These are phyloP conservation scores for Gracilaria domingensis DNA, from an alignment of 23 red algal species.

Conservation along the genomic window DNA sequence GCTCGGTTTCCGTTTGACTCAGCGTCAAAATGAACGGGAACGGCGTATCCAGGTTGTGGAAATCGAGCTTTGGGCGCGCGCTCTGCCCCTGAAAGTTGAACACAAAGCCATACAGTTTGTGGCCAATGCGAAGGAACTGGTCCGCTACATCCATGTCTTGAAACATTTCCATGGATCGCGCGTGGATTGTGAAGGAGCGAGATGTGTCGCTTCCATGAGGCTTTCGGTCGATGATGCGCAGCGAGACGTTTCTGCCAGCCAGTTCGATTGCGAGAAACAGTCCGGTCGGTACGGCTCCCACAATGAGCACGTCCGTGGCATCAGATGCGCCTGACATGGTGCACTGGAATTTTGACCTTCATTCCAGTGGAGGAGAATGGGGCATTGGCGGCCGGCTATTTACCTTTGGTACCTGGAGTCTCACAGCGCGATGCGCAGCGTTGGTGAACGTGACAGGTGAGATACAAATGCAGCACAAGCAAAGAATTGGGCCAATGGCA, in stretches of 20 bases:
- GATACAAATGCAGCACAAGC: no score
- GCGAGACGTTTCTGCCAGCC: neutral
- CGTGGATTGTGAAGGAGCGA: conserved; percentile 9
- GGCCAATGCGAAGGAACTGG: neutral
- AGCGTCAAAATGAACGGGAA: conserved; percentile 16
- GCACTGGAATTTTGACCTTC: no score
- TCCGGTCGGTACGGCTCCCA: neutral
- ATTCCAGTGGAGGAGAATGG: no score
- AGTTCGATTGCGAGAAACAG: neutral
- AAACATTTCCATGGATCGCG: conserved; percentile 6
- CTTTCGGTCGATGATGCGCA: neutral
- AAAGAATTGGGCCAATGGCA: no score
- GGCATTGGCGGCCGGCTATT: no score
- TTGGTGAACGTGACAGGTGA: no score
- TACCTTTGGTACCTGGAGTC: no score
- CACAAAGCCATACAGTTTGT: neutral
- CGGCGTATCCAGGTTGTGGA: neutral
- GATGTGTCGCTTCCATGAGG: neutral
- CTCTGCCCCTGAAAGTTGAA: conserved; percentile 21
- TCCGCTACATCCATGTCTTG: neutral
- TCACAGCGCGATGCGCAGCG: no score
- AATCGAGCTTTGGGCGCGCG: neutral
- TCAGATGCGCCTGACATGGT: neutral
- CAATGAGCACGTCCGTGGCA: neutral
- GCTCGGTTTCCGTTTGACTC: neutral